Evolutionary conservation across 495 filamentous ascomycete species (phyloP), one percentile per base, ranked within the genome.

Genomic region (Hypomontagnella submonticulosa): DNA sequence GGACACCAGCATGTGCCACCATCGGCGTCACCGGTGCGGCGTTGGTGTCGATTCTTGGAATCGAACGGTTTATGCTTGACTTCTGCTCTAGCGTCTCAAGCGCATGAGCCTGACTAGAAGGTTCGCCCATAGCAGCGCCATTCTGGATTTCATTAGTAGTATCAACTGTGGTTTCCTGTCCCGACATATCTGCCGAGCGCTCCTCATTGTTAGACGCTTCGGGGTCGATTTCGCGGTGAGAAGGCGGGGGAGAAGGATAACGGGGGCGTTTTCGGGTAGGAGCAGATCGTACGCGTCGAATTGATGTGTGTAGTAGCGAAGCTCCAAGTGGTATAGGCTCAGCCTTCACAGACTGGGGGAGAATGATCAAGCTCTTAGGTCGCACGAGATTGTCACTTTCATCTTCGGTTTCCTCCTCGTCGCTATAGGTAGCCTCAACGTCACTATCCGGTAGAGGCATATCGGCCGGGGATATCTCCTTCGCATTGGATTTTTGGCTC

Each of bases 371-470:
- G 19, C 90, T 92, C 53, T 84, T 87, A 13, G 88, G 89, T 9
- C 71, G 69, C 9, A 47, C 19, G 13, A 52, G 19, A 12, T 77
- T 67, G 20, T 82, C 76, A 23, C 75, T 79, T 46, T 84, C 74
- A 61, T 81, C 80, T 5, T 82, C 82, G 33, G 83, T 82, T 15
- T 81, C 78, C 44, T 88, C 85, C 10, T 85, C 84, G 16, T 90
- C 88, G 48, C 81, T 80, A 50, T 88, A 81, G 8, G 12, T 75
- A 72, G 7, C 89, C 42, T 86, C 81, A 0, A 92, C 75, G 73
- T 93, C 91, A 44, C 90, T 83, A 12, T 86, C 82, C n/a, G 76
- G 77, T 43, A 89, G 77, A 4, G 91, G 90, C 19, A 95, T 72
- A 9, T 61, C 55, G 9, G 69, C 60, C 87, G 88, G 55, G 89